A percentile compares a stretch with the other conserved stretches of the same genome.
phyloP scores from a whole-genome alignment of 163 green algal species.

The Scenedesmus sp. region DNA sequence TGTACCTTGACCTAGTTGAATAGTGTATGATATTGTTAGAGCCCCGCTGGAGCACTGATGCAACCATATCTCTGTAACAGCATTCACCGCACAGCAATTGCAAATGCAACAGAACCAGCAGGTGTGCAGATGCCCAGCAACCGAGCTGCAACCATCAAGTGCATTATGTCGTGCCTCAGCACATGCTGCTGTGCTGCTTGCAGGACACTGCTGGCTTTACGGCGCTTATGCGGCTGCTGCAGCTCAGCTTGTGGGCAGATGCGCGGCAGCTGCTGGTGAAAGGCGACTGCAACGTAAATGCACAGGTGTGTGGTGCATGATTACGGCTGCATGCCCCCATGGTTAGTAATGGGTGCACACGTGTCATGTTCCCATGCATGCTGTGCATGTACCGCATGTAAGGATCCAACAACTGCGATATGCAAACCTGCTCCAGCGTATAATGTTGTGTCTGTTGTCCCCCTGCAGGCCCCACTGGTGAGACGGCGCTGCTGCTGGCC shows the following conservation, averaged over 20 bases:
- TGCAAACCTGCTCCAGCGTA: not conserved
- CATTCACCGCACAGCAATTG: too few species aligned
- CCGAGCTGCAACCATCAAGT: too few species aligned
- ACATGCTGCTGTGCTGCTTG: not conserved
- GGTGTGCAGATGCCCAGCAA: not conserved
- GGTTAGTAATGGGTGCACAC: not conserved
- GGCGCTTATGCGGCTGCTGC: constrained; percentile 44
- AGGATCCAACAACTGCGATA: not conserved
- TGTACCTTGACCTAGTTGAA: too few species aligned
- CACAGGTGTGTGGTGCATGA: not conserved
- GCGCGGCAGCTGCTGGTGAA: constrained; percentile 30
- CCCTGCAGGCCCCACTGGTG: not conserved
- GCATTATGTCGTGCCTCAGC: too few species aligned
- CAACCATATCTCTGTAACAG: too few species aligned
- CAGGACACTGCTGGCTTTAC: constrained; percentile 49
- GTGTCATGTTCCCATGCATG: not conserved
- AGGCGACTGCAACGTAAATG: constrained; percentile 33
- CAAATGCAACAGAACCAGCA: not conserved
- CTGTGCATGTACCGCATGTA: not conserved
- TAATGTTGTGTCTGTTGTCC: not conserved
- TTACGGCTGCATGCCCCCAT: not conserved
- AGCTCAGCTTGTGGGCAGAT: not conserved
- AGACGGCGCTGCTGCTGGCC: constrained; percentile 39
- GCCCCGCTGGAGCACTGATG: too few species aligned
- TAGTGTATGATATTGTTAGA: too few species aligned